phyloP scores from a whole-genome alignment of 1,284 basidiomycete genomes.

The Takashimella tepidaria region DNA sequence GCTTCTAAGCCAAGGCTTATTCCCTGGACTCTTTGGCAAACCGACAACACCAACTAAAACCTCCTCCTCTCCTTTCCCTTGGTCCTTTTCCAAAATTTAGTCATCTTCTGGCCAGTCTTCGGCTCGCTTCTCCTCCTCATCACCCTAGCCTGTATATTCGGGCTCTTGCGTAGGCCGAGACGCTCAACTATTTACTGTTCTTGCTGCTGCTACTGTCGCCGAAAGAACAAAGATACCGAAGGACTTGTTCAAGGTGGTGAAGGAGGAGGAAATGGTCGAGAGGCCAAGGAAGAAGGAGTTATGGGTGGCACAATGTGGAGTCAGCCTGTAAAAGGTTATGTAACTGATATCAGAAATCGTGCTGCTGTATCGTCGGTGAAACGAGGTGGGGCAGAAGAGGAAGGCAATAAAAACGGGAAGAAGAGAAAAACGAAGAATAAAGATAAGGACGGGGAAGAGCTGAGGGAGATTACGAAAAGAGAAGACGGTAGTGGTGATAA shows the following conservation, averaged over 20 bases:
- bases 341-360: not conserved
- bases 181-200: constrained; percentile 6
- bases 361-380: not conserved
- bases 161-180: constrained; percentile 11
- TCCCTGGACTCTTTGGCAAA: too few species aligned
- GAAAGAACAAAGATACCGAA: not conserved
- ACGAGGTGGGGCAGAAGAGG: not conserved
- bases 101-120: constrained; percentile 6
- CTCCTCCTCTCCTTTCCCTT: not conserved
- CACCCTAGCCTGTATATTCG: constrained; percentile 11
- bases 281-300: not conserved
- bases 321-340: not conserved
- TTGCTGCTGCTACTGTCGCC: constrained; percentile 3
- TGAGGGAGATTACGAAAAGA: not conserved
- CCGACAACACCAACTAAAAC: too few species aligned
- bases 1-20: not conserved
- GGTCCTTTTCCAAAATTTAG: not conserved
- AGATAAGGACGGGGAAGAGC: not conserved
- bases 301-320: not conserved
- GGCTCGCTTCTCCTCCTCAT: constrained; percentile 5
- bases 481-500: not conserved
- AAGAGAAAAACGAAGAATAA: not conserved
- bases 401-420: too few species aligned
- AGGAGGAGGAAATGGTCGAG: not conserved
- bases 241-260: not conserved